A percentile compares a stretch with the other conserved stretches of the same genome.
Evolutionary conservation across 108 stramenopile genomes (phyloP).

Genomic region (Nitzschia sp.): DNA sequence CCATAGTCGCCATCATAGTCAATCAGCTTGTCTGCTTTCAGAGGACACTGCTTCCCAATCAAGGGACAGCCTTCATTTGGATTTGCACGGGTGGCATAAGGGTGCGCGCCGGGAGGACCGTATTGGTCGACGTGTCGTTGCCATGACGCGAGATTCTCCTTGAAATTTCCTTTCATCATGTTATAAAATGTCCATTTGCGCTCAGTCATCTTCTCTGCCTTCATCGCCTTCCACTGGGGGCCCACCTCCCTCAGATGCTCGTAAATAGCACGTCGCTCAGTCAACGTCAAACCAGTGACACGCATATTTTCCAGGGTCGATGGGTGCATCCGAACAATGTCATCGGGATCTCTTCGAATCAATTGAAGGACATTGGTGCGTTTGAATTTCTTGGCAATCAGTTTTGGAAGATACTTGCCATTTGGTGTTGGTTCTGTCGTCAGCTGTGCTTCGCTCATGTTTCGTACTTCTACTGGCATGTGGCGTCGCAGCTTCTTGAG

Average conservation of each 20-base stretch:
- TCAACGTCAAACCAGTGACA: slow-evolving; percentile 60
- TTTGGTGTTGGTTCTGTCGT: slow-evolving; percentile 45
- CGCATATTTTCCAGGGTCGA: slow-evolving; percentile 63
- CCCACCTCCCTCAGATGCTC: slow-evolving; percentile 44
- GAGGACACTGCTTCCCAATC: slow-evolving; percentile 67
- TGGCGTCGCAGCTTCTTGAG: slow-evolving; percentile 52
- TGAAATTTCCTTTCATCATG: slow-evolving; percentile 71
- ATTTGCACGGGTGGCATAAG: slow-evolving; percentile 47
- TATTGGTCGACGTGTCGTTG: slow-evolving; percentile 52
- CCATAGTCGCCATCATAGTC: slow-evolving; percentile 60
- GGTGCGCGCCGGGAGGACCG: slow-evolving; percentile 59
- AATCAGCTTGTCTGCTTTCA: slow-evolving; percentile 50
- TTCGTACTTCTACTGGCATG: slow-evolving; percentile 60
- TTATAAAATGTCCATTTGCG: slow-evolving; percentile 58
- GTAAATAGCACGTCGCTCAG: slow-evolving; percentile 59
- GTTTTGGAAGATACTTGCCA: slow-evolving; percentile 49
- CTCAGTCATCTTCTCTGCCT: slow-evolving; percentile 63
- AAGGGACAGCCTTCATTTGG: slow-evolving; percentile 55
- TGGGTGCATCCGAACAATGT: slow-evolving; percentile 58
- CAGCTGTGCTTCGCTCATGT: slow-evolving; percentile 59
- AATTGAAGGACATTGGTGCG: slow-evolving; percentile 58
- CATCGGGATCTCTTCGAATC: slow-evolving; percentile 51
- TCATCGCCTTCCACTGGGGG: slow-evolving; percentile 49
- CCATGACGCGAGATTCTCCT: slow-evolving; percentile 50
- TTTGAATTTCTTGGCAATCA: slow-evolving; percentile 62